Percentiles rank a stretch among this genome's conserved stretches.
Conservation (phyloP, 1,139 yeast species). For the Candida glucosophila region DNA sequence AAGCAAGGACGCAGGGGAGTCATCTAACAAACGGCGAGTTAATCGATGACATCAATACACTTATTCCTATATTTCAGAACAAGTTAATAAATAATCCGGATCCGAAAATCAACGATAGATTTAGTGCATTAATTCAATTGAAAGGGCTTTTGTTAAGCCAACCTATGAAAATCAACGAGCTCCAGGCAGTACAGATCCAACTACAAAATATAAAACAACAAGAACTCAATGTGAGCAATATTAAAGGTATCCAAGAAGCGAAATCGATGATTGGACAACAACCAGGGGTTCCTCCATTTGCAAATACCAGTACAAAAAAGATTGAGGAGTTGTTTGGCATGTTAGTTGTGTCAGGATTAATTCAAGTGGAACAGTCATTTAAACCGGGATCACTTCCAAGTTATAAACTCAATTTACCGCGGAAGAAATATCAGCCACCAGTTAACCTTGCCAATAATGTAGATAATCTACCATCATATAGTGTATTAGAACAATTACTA, state of each 20-base stretch:
- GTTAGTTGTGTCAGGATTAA: conserved; percentile 29
- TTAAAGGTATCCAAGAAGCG: conserved; percentile 6
- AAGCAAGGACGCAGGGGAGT: conserved; percentile 3
- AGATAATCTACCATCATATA: conserved; percentile 15
- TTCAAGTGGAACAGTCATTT: conserved; percentile 33
- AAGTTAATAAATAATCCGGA: conserved; percentile 23
- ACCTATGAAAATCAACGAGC: conserved; percentile 24
- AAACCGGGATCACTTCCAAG: conserved; percentile 33
- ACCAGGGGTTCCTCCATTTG: conserved; percentile 9
- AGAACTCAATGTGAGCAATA: conserved; percentile 12
- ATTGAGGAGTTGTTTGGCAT: conserved; percentile 22
- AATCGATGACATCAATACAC: conserved; percentile 36
- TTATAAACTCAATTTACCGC: conserved; percentile 31
- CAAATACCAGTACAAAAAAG: conserved; percentile 5
- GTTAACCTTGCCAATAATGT: conserved; percentile 6
- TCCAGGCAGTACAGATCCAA: conserved; percentile 21
- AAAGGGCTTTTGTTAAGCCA: conserved; percentile 27
- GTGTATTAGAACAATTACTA: conserved; percentile 27
- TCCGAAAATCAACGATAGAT: conserved; percentile 25
- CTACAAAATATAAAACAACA: conserved; percentile 28
- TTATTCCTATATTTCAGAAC: conserved; percentile 29
- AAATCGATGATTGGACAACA: conserved; percentile 6
- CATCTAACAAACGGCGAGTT: conserved; percentile 19
- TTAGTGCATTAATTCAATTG: conserved; percentile 38
- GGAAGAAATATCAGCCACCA: conserved; percentile 18